Evolutionary conservation across 768 basidiomycete species (phyloP).

Genomic region (Psilocybe cyanescens): DNA sequence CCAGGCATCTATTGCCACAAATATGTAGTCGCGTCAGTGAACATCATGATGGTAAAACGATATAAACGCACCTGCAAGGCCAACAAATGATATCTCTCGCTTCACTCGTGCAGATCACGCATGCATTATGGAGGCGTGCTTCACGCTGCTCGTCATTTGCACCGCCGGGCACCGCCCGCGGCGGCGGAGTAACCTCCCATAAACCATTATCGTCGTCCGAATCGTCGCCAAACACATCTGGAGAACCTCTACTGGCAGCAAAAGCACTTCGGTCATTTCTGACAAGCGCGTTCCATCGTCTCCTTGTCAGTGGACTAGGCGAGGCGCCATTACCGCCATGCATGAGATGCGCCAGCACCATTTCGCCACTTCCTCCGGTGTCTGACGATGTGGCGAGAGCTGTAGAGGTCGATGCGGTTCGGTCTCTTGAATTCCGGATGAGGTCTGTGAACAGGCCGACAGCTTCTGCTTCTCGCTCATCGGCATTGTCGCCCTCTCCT

Average conservation of each 20-base stretch:
- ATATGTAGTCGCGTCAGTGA: background rate
- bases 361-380: constrained; percentile 16
- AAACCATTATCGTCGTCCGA: constrained; percentile 22
- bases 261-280: constrained; percentile 7
- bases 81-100: constrained; percentile 77
- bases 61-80: constrained; percentile 70
- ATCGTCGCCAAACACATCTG: constrained; percentile 19
- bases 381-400: constrained; percentile 32
- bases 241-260: constrained; percentile 4
- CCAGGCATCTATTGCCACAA: constrained; percentile 45
- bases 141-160: constrained; percentile 6
- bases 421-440: constrained; percentile 24
- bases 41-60: background rate
- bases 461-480: constrained; percentile 40
- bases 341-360: constrained; percentile 30
- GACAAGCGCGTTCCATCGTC: constrained; percentile 23
- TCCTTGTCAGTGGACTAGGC: constrained; percentile 23
- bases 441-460: constrained; percentile 59
- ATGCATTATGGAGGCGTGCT: constrained; percentile 34
- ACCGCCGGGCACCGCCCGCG: constrained; percentile 2
- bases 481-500: constrained; percentile 19
- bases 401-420: constrained; percentile 28
- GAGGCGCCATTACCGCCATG: constrained; percentile 19
- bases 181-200: constrained; percentile 15
- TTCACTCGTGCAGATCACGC: constrained; percentile 76